Evolutionary conservation across 2,329 filamentous ascomycete genomes (phyloP).

Genomic region (Monosporascus sp.): DNA sequence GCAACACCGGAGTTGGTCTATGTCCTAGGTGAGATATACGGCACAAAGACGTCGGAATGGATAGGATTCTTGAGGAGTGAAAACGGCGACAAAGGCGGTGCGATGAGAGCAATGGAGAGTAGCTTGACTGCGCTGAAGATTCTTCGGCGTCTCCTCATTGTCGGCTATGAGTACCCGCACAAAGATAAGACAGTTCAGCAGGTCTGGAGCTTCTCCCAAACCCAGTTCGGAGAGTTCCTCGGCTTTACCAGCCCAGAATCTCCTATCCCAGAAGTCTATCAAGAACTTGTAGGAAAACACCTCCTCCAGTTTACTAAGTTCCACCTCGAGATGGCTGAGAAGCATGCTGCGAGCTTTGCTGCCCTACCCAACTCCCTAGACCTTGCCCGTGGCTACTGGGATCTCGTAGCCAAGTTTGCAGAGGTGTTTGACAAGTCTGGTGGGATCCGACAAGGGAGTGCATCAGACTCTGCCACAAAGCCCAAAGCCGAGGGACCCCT

Average conservation of each 20-base stretch:
- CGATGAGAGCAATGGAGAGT: constrained; percentile 63
- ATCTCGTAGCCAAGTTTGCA: constrained; percentile 69
- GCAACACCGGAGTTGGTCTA: constrained; percentile 80
- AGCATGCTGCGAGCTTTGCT: constrained; percentile 77
- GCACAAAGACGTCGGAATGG: constrained; percentile 67
- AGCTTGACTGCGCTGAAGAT: constrained; percentile 76
- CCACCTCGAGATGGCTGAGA: constrained; percentile 77
- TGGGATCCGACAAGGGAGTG: constrained; percentile 43
- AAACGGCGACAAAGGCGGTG: constrained; percentile 52
- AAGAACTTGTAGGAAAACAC: constrained; percentile 72
- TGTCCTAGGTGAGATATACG: constrained; percentile 72
- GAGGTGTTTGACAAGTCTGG: constrained; percentile 62
- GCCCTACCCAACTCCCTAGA: constrained; percentile 73
- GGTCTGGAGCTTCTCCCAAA: constrained; percentile 75
- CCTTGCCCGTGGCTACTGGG: constrained; percentile 81
- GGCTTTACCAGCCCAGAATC: constrained; percentile 53
- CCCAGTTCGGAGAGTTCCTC: constrained; percentile 73
- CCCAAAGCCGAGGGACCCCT: constrained; percentile 56
- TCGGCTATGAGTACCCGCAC: constrained; percentile 80
- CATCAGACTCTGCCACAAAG: constrained; percentile 33
- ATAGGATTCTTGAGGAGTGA: constrained; percentile 52
- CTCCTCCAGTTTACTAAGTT: constrained; percentile 87
- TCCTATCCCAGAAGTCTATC: constrained; percentile 46
- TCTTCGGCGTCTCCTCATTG: constrained; percentile 70
- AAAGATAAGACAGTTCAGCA: constrained; percentile 68